Conservation (phyloP, 1,139 yeast genomes). For the Sugiyamaella sp. region DNA sequence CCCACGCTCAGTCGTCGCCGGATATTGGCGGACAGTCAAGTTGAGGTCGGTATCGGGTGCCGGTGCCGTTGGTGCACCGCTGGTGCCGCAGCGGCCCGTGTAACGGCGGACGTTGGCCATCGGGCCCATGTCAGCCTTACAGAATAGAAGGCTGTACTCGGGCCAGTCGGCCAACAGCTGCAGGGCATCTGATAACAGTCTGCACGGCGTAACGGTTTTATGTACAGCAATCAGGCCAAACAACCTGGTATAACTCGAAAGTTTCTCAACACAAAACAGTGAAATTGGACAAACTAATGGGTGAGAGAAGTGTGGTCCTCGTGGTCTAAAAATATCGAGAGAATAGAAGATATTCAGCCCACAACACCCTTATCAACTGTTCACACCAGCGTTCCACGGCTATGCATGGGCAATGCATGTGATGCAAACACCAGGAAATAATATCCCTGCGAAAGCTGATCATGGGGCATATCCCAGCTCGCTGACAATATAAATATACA, state of each 20-base stretch:
- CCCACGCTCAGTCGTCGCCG: not conserved
- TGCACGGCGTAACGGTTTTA: slow-evolving; percentile 14
- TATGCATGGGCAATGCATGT: slow-evolving; percentile 5
- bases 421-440: not conserved
- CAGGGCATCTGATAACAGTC: slow-evolving; percentile 12
- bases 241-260: too few relatives aligned
- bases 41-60: too few relatives aligned
- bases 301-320: too few relatives aligned
- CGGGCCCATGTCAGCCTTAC: slow-evolving; percentile 13
- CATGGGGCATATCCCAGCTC: not conserved
- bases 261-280: too few relatives aligned
- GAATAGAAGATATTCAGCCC: not conserved
- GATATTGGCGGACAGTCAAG: not conserved
- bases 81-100: slow-evolving; percentile 9
- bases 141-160: slow-evolving; percentile 2
- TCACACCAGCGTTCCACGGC: not conserved
- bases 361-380: not conserved
- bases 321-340: not conserved
- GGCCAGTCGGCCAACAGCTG: slow-evolving; percentile 17
- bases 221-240: not conserved
- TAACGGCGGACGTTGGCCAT: slow-evolving; percentile 8
- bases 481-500: not conserved
- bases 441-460: not conserved
- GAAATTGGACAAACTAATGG: too few relatives aligned
- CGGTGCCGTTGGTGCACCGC: not conserved